Conservation (phyloP, 257 asterid species). For the Leptodermis oblonga region DNA sequence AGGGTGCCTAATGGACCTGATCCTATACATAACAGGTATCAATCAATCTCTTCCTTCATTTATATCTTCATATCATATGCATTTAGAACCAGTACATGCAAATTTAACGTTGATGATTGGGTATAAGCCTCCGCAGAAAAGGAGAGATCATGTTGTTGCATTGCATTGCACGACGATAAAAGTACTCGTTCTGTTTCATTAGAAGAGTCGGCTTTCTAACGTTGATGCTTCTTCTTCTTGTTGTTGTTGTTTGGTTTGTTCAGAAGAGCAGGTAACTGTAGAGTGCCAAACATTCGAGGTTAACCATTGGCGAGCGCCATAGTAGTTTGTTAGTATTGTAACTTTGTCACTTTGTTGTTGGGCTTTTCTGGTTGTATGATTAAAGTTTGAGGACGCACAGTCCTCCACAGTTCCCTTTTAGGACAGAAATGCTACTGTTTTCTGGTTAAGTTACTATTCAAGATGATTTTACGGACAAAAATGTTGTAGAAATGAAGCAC, state of each 20-base stretch:
- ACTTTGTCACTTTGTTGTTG: constrained; percentile 7
- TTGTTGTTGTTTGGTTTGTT: neutral
- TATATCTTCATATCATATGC: neutral
- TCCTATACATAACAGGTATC: constrained; percentile 72
- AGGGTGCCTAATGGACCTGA: constrained; percentile 78
- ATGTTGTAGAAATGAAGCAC: neutral
- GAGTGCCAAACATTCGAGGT: constrained; percentile 33
- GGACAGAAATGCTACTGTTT: neutral
- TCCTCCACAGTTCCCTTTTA: neutral
- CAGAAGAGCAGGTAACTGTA: constrained; percentile 42
- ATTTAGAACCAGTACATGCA: too few species aligned
- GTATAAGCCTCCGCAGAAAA: neutral
- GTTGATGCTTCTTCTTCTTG: neutral
- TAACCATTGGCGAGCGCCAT: constrained; percentile 15
- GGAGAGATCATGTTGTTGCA: neutral
- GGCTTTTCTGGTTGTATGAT: neutral
- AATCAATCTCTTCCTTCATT: neutral
- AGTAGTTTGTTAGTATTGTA: too few species aligned
- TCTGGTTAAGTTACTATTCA: neutral
- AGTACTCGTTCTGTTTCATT: too few species aligned
- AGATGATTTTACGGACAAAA: constrained; percentile 11
- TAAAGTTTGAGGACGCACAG: neutral
- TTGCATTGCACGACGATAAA: neutral
- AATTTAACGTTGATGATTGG: neutral
- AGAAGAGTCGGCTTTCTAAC: too few species aligned